Evolutionary conservation across 2,329 filamentous ascomycete species (phyloP).

Genomic region (Hyphodiscus sp.): DNA sequence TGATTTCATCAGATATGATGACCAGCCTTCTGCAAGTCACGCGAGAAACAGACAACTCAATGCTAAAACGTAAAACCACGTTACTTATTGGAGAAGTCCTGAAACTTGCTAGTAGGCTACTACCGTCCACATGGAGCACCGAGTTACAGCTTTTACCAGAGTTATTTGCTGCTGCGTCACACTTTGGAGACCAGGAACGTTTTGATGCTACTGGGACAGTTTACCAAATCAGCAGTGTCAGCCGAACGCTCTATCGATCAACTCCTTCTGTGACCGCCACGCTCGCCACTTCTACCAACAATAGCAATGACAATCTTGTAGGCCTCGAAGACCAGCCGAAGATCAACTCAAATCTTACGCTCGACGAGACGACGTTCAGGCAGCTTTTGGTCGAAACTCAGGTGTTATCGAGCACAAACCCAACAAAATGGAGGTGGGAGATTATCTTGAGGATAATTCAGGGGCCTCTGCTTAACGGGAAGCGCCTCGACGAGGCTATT

Average conservation of each 20-base stretch:
- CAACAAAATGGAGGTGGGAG: slow-evolving; percentile 96
- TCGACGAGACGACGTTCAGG: slow-evolving; percentile 57
- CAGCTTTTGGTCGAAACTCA: slow-evolving; percentile 69
- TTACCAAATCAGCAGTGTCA: slow-evolving; percentile 97
- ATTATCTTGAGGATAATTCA: slow-evolving; percentile 86
- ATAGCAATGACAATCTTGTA: slow-evolving; percentile 41
- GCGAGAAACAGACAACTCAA: slow-evolving; percentile 59
- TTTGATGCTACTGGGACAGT: slow-evolving; percentile 84
- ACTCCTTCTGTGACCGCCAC: slow-evolving; percentile 39
- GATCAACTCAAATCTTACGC: slow-evolving; percentile 40
- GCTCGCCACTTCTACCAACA: slow-evolving; percentile 21
- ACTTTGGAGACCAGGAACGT: slow-evolving; percentile 63
- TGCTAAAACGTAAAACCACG: slow-evolving; percentile 80
- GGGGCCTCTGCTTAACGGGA: slow-evolving; percentile 83
- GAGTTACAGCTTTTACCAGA: slow-evolving; percentile 84
- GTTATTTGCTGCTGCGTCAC: slow-evolving; percentile 69
- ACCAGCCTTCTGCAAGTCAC: slow-evolving; percentile 56
- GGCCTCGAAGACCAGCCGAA: slow-evolving; percentile 53
- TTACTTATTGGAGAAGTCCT: slow-evolving; percentile 86
- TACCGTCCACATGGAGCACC: slow-evolving; percentile 77
- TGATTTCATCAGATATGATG: slow-evolving; percentile 75
- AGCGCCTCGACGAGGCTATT: slow-evolving; percentile 87
- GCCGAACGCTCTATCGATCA: slow-evolving; percentile 81
- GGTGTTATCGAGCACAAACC: slow-evolving; percentile 84
- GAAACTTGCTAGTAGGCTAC: slow-evolving; percentile 77